phyloP scores from a whole-genome alignment of 2,329 filamentous ascomycete species.

The Triangularia verruculosa region DNA sequence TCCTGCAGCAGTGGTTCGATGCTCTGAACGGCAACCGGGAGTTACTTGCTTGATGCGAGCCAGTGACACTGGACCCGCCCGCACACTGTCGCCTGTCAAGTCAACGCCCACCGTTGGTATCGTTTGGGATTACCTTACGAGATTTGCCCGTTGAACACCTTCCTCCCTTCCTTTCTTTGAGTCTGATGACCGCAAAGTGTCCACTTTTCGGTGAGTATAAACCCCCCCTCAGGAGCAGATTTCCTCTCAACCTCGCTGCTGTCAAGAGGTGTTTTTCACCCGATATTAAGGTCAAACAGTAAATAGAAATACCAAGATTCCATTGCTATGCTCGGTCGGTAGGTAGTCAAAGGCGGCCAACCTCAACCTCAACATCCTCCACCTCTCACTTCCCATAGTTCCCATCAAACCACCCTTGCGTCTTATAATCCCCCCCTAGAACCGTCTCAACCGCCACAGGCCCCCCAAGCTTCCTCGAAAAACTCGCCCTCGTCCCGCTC shows the following conservation, averaged over 20 bases:
- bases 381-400: conserved; percentile 27
- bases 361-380: background rate
- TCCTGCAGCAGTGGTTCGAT: too few species aligned
- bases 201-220: background rate
- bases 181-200: background rate
- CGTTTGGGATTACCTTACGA: background rate
- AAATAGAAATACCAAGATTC: too few species aligned
- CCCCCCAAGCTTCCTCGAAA: conserved; percentile 35
- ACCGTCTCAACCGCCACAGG: conserved; percentile 35
- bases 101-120: too few species aligned
- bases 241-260: background rate
- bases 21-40: too few species aligned
- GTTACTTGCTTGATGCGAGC: too few species aligned
- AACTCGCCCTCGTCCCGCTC: conserved; percentile 48
- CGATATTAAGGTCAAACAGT: too few species aligned
- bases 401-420: conserved; percentile 30
- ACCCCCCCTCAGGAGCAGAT: background rate
- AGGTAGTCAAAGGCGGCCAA: background rate
- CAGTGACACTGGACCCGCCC: too few species aligned
- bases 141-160: background rate
- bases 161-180: background rate
- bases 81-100: too few species aligned
- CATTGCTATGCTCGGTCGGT: background rate
- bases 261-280: too few species aligned
- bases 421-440: conserved; percentile 30